Percentiles rank a stretch among this genome's conserved stretches.
Evolutionary conservation across 345 rosid species (phyloP).

Genomic region (Garcia nutans): DNA sequence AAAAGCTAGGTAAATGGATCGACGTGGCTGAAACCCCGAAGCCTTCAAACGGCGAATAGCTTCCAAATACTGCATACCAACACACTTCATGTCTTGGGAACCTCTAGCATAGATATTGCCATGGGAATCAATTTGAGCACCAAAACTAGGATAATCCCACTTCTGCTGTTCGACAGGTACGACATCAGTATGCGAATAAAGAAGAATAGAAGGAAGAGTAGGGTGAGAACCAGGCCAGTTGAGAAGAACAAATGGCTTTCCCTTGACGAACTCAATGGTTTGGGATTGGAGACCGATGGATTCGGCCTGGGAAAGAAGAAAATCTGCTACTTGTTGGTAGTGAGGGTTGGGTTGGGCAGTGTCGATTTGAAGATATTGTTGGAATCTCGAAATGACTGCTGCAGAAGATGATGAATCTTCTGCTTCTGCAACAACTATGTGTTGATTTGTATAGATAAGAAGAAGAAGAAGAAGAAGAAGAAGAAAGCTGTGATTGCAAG

Average conservation of each 20-base stretch:
- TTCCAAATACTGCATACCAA: slow-evolving; percentile 89
- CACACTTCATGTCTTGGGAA: slow-evolving; percentile 99
- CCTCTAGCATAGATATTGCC: slow-evolving; percentile 86
- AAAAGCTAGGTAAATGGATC: slow-evolving; percentile 73
- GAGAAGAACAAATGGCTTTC: slow-evolving; percentile 73
- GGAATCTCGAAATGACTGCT: slow-evolving; percentile 64
- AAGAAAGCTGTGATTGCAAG: not conserved
- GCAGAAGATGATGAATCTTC: not conserved
- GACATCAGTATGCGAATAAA: slow-evolving; percentile 94
- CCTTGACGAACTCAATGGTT: slow-evolving; percentile 53
- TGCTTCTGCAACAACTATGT: not conserved
- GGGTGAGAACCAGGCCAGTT: slow-evolving; percentile 75
- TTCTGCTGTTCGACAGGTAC: slow-evolving; percentile 75
- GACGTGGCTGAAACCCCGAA: slow-evolving; percentile 58
- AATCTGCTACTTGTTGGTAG: slow-evolving; percentile 55
- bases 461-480: not conserved
- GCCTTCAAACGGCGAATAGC: slow-evolving; percentile 69
- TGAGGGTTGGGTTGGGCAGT: slow-evolving; percentile 82
- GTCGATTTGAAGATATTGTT: slow-evolving; percentile 78
- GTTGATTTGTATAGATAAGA: not conserved
- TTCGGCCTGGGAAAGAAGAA: slow-evolving; percentile 61
- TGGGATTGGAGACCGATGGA: slow-evolving; percentile 64
- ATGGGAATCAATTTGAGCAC: slow-evolving; percentile 64
- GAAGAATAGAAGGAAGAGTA: slow-evolving; percentile 65
- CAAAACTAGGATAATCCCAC: slow-evolving; percentile 77